Evolutionary conservation across 2,329 filamentous ascomycete species (phyloP).

Genomic region (Lachnum nothofagi): DNA sequence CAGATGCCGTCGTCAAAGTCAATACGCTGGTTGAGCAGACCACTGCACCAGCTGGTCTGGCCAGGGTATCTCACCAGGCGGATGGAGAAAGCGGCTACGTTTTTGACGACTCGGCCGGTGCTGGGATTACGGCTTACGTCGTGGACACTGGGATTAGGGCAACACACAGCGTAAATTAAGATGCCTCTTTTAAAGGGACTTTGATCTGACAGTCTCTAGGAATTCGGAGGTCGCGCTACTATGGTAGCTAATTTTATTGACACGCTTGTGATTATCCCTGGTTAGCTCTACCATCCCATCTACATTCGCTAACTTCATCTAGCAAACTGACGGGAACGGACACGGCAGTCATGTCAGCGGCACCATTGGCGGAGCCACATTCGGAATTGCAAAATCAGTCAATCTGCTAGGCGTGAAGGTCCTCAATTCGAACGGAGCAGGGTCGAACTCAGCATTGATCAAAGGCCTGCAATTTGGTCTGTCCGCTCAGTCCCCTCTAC

Average conservation of each 20-base stretch:
- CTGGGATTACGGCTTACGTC: constrained; percentile 34
- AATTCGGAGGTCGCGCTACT: constrained; percentile 35
- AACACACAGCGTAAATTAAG: constrained; percentile 26
- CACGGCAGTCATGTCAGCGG: constrained; percentile 41
- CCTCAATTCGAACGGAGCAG: constrained; percentile 35
- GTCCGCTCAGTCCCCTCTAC: constrained; percentile 27
- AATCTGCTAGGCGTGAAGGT: constrained; percentile 38
- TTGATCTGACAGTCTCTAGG: constrained; percentile 7
- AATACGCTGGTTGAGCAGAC: constrained; percentile 45
- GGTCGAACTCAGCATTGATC: constrained; percentile 48
- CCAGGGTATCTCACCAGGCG: constrained; percentile 29
- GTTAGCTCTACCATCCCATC: neutral
- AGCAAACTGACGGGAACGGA: constrained; percentile 36
- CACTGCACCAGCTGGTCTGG: constrained; percentile 41
- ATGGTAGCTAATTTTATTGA: constrained; percentile 33
- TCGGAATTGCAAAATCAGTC: constrained; percentile 37
- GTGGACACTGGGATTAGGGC: constrained; percentile 35
- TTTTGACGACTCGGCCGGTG: constrained; percentile 32
- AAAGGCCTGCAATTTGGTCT: constrained; percentile 47
- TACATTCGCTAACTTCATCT: neutral
- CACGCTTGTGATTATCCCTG: neutral
- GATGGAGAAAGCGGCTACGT: constrained; percentile 25
- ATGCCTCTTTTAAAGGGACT: neutral
- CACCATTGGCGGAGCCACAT: constrained; percentile 36
- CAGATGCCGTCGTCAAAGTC: constrained; percentile 45